phyloP scores from a whole-genome alignment of 1,284 basidiomycete genomes.

The Trichosporon faecale region DNA sequence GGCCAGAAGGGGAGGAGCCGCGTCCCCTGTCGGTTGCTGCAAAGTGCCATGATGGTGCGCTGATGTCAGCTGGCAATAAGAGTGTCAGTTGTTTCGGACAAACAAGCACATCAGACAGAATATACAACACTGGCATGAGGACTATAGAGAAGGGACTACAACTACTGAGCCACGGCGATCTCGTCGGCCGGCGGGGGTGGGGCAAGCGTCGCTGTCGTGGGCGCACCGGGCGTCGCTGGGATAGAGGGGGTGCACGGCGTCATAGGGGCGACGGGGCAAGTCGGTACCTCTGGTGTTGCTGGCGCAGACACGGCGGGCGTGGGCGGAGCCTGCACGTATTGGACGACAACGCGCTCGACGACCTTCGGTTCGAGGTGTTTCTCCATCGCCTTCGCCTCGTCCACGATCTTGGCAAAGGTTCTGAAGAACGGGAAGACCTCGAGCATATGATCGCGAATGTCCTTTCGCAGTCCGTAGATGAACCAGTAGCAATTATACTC shows the following conservation, averaged over 20 bases:
- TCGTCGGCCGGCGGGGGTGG: background rate
- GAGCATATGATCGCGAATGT: background rate
- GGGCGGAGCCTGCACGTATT: background rate
- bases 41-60: background rate
- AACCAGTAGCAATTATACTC: conserved; percentile 5
- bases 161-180: background rate
- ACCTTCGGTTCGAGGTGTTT: background rate
- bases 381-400: background rate
- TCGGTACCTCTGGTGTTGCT: background rate
- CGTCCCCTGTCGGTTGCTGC: too few relatives aligned
- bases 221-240: background rate
- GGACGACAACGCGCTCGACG: background rate
- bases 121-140: background rate
- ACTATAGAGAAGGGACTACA: background rate
- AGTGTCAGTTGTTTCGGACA: too few relatives aligned
- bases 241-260: background rate
- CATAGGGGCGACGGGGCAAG: background rate
- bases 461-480: background rate
- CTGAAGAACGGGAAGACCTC: background rate
- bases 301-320: background rate
- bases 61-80: too few relatives aligned
- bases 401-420: conserved; percentile 1
- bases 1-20: too few relatives aligned
- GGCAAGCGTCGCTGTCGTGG: background rate
- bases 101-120: too few relatives aligned